Percentiles rank a stretch among this genome's conserved stretches.
Conservation (phyloP, 2,329 filamentous ascomycete species). For the Colletotrichum destructivum region DNA sequence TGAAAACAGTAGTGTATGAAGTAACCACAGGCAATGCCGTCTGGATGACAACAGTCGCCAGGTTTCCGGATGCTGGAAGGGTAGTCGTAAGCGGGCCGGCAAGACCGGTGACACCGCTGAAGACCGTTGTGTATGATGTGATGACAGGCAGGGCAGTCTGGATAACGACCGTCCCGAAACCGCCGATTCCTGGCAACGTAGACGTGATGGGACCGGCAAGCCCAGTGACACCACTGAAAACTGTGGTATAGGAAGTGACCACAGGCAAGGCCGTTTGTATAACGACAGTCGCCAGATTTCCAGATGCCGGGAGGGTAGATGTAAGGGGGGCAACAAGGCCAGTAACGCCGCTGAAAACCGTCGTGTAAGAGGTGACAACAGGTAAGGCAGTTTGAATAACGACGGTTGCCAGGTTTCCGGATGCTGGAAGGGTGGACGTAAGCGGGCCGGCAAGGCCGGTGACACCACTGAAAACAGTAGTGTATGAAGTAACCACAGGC, state of each 20-base stretch:
- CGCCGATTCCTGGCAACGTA: accelerated
- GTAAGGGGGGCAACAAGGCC: neutral
- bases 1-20: neutral
- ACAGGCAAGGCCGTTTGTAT: neutral
- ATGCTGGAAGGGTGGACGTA: neutral
- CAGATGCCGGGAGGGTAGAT: neutral
- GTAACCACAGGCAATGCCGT: neutral
- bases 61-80: neutral
- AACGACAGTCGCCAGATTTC: neutral
- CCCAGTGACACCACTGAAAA: neutral
- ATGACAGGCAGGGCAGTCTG: neutral
- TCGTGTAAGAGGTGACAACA: neutral
- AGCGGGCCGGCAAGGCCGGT: neutral
- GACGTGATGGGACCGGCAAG: neutral
- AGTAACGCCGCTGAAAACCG: neutral
- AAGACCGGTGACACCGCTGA: neutral
- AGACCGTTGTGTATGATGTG: neutral
- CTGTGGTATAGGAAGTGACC: neutral
- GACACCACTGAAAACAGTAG: neutral
- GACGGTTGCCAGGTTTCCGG: neutral
- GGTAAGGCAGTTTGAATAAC: neutral
- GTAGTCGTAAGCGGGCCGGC: neutral
- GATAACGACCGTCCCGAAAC: neutral
- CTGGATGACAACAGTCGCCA: neutral
- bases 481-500: too few relatives aligned